Conservation (phyloP, 148 eudicot genomes). For the Rhododendron ovatum region DNA sequence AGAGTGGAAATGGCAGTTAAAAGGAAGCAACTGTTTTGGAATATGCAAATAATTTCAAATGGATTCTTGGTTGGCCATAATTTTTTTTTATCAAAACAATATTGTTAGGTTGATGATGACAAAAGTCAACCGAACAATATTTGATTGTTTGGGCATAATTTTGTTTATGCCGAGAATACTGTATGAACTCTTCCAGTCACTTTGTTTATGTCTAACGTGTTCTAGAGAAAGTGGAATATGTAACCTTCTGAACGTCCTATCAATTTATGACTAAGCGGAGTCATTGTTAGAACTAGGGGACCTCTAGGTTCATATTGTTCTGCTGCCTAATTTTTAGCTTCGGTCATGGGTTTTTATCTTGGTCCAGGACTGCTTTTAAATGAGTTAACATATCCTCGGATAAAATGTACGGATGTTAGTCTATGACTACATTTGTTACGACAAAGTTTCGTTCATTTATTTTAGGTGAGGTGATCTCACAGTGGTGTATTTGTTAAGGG, state of each 20-base stretch:
- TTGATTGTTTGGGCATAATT: no score
- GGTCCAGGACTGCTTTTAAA: no score
- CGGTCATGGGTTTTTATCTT: no score
- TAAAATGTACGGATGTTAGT: no score
- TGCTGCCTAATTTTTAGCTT: no score
- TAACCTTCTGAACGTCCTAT: neutral
- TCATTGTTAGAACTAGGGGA: neutral
- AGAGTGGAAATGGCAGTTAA: neutral
- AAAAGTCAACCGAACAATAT: no score
- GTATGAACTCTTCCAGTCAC: neutral
- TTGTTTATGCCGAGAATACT: neutral
- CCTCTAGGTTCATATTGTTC: neutral
- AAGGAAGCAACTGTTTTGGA: no score
- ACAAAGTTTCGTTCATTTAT: no score
- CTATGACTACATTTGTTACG: no score
- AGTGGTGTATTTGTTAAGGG: neutral
- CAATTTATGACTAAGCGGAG: neutral
- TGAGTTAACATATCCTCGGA: no score
- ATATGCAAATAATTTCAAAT: neutral
- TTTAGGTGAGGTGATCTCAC: neutral
- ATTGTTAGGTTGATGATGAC: no score
- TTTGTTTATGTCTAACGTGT: neutral
- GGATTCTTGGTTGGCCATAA: neutral
- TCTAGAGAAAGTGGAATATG: neutral
- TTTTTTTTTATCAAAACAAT: no score